phyloP scores from a whole-genome alignment of 2,329 filamentous ascomycete genomes.

The Malbranchea zuffiana region DNA sequence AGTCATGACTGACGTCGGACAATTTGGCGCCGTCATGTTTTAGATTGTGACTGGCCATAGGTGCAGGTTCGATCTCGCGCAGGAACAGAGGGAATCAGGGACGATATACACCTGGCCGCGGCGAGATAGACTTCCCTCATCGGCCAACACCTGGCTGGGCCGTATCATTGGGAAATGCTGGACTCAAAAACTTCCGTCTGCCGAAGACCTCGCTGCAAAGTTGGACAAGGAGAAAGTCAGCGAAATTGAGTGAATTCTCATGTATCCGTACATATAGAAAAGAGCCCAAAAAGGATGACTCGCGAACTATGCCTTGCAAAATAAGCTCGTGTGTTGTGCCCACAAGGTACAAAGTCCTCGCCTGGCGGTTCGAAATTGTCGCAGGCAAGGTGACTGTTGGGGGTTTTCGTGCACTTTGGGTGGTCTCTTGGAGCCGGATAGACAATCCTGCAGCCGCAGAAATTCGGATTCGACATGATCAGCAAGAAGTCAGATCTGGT shows the following conservation, averaged over 20 bases:
- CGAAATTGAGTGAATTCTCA: conserved; percentile 6
- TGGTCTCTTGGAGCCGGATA: conserved; percentile 5
- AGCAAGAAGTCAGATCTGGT: not conserved
- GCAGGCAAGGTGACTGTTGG: conserved; percentile 2
- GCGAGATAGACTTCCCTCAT: conserved; percentile 4
- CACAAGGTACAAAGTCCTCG: not conserved
- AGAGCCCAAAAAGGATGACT: not conserved
- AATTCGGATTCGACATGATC: conserved; percentile 6
- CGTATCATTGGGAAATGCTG: conserved; percentile 11
- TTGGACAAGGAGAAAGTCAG: conserved; percentile 12
- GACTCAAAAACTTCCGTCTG: conserved; percentile 12
- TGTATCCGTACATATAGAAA: conserved; percentile 1
- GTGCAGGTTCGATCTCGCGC: conserved; percentile 9
- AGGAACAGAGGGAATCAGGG: not conserved
- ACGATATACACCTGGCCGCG: not conserved
- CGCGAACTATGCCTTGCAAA: conserved; percentile 3
- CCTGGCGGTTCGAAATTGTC: conserved; percentile 3
- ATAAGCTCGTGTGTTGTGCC: not conserved
- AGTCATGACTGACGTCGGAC: conserved; percentile 13
- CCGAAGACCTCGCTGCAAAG: conserved; percentile 14
- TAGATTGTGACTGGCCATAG: conserved; percentile 11
- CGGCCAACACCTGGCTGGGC: conserved; percentile 8
- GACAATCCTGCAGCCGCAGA: conserved; percentile 6
- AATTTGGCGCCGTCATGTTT: conserved; percentile 12
- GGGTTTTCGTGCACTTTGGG: conserved; percentile 3